Percentiles rank a stretch among this genome's conserved stretches.
phyloP scores from a whole-genome alignment of 1,284 basidiomycete genomes.

The Gymnopus androsaceus region DNA sequence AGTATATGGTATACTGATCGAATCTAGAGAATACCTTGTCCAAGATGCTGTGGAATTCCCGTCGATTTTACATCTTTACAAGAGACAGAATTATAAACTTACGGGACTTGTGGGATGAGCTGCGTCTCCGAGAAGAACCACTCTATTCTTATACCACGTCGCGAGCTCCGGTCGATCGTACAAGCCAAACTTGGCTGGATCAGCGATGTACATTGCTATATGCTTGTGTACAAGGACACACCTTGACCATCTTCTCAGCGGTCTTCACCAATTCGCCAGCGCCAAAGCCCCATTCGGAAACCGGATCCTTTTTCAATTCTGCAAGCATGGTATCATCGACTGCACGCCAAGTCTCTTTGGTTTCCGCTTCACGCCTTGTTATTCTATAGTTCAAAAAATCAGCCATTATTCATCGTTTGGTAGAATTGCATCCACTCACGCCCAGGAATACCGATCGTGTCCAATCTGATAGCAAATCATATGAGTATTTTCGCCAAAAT shows the following conservation, averaged over 20 bases:
- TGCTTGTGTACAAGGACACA: constrained; percentile 17
- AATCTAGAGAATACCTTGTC: no score
- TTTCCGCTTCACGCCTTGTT: constrained; percentile 39
- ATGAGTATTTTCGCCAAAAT: constrained; percentile 40
- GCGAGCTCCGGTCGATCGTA: constrained; percentile 47
- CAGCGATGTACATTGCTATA: neutral
- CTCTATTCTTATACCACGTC: constrained; percentile 43
- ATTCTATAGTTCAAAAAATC: constrained; percentile 27
- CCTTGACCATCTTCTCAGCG: constrained; percentile 41
- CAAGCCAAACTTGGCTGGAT: constrained; percentile 40
- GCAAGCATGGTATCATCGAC: constrained; percentile 35
- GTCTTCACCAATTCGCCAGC: constrained; percentile 38
- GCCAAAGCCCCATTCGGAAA: constrained; percentile 37
- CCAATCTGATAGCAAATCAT: constrained; percentile 42
- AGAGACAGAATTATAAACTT: neutral
- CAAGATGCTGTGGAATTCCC: constrained; percentile 39
- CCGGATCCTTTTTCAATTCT: constrained; percentile 32
- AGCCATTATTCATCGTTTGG: neutral
- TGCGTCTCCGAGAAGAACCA: constrained; percentile 43
- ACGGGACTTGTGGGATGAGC: constrained; percentile 48
- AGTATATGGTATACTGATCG: no score
- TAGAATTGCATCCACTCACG: constrained; percentile 30
- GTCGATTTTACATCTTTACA: constrained; percentile 6
- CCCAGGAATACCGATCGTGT: constrained; percentile 38
- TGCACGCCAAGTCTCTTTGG: constrained; percentile 44